These are phyloP conservation scores for Ambrosia artemisiifolia DNA, from an alignment of 129 eudicot species.

Conservation along the genomic window DNA sequence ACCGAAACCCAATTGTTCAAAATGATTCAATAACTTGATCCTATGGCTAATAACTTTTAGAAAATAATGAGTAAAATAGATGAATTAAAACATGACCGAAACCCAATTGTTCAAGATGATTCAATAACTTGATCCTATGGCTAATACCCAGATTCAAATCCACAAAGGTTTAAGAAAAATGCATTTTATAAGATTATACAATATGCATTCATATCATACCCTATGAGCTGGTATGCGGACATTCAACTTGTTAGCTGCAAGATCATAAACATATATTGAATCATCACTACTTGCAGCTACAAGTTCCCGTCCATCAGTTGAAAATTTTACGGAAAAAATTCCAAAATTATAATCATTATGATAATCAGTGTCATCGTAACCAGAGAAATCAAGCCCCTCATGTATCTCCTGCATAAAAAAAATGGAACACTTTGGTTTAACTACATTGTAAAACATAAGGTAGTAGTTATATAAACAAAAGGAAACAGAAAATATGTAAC, in stretches of 20 bases:
- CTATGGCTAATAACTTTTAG: background rate
- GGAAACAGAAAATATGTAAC: background rate
- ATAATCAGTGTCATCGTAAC: conserved; percentile 35
- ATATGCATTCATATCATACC: conserved; percentile 39
- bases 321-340: conserved; percentile 83
- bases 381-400: conserved; percentile 77
- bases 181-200: background rate
- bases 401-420: conserved; percentile 71
- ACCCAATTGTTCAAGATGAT: background rate
- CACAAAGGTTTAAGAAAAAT: background rate
- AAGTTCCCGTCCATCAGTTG: conserved; percentile 88
- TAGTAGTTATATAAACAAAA: background rate
- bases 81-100: background rate
- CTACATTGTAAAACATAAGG: background rate
- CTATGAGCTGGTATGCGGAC: conserved; percentile 66
- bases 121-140: background rate
- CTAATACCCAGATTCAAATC: background rate
- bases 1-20: background rate
- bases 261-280: conserved; percentile 80
- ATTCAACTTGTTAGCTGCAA: conserved; percentile 55
- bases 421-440: background rate
- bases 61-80: background rate
- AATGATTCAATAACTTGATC: background rate
- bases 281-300: conserved; percentile 80
- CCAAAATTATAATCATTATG: conserved; percentile 58